A percentile compares a stretch with the other conserved stretches of the same genome.
Conservation (phyloP, 352 stramenopile species). For the Globisporangium viniferum region DNA sequence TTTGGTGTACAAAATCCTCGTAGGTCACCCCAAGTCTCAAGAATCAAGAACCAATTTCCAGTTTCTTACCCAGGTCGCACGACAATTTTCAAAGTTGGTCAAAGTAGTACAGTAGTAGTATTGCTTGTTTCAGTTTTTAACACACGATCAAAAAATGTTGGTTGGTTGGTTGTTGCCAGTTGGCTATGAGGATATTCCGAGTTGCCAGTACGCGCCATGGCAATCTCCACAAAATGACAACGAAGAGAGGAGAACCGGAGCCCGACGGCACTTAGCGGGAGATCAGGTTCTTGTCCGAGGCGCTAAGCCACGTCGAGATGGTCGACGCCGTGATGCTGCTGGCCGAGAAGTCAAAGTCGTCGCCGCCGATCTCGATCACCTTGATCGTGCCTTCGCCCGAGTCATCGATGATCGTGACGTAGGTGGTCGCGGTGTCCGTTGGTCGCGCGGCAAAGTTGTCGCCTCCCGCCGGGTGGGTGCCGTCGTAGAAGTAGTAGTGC, state of each 20-base stretch:
- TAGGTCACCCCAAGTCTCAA: background rate
- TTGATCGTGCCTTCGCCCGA: slow-evolving; percentile 34
- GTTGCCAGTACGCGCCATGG: background rate
- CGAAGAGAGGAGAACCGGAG: background rate
- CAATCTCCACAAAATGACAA: background rate
- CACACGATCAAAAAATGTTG: slow-evolving; percentile 1
- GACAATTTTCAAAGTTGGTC: background rate
- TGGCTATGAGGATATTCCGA: background rate
- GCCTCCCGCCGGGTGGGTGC: slow-evolving; percentile 30
- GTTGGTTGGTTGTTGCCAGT: background rate
- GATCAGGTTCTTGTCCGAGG: slow-evolving; percentile 37
- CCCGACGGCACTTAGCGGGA: slow-evolving; percentile 4
- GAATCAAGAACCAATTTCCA: background rate
- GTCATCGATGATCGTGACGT: slow-evolving; percentile 55
- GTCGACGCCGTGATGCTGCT: slow-evolving; percentile 27
- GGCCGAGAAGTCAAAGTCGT: slow-evolving; percentile 40
- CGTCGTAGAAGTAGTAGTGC: slow-evolving; percentile 76
- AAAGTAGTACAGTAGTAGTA: background rate
- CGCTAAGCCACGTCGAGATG: slow-evolving; percentile 31
- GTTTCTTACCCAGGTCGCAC: background rate
- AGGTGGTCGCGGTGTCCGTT: slow-evolving; percentile 32
- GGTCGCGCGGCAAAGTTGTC: slow-evolving; percentile 43
- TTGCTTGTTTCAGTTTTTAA: background rate
- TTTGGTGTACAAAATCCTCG: background rate
- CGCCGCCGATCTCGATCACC: slow-evolving; percentile 37